Conservation (phyloP, 192 early-diverging fungal species). For the Jimgerdemannia flammicorona region DNA sequence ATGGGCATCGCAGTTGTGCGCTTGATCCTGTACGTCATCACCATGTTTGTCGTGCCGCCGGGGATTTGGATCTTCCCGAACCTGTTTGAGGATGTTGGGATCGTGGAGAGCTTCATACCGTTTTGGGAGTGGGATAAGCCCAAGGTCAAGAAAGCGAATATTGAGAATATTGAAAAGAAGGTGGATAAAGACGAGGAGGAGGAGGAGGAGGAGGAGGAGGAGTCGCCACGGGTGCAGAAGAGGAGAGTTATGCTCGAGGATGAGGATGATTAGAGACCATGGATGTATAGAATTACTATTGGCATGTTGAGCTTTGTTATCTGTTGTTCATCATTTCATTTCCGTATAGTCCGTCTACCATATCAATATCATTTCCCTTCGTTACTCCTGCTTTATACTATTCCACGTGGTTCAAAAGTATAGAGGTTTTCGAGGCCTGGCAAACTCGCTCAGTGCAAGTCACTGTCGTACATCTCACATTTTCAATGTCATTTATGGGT, state of each 20-base stretch:
- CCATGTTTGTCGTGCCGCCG: slow-evolving; percentile 64
- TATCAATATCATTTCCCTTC: too few species aligned
- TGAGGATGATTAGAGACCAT: background rate
- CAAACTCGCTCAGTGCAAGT: too few species aligned
- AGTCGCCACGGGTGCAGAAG: background rate
- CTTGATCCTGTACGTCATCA: slow-evolving; percentile 79
- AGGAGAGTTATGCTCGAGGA: background rate
- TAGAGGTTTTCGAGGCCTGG: too few species aligned
- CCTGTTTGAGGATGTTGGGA: slow-evolving; percentile 92
- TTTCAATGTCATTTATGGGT: too few species aligned
- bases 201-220: slow-evolving; percentile 5
- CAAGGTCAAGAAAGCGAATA: slow-evolving; percentile 36
- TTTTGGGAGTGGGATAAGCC: slow-evolving; percentile 80
- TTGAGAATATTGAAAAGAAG: slow-evolving; percentile 10
- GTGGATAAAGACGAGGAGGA: slow-evolving; percentile 14
- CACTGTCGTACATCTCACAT: too few species aligned
- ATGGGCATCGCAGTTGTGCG: slow-evolving; percentile 85
- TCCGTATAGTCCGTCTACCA: too few species aligned
- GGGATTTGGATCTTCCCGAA: slow-evolving; percentile 98
- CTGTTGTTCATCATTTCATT: too few species aligned
- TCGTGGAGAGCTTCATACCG: slow-evolving; percentile 92
- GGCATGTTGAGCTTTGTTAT: too few species aligned
- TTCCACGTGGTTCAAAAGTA: too few species aligned
- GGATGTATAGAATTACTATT: too few species aligned
- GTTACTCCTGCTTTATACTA: too few species aligned